Evolutionary conservation across 2,329 filamentous ascomycete species (phyloP).

Genomic region (Aspergillus sp.): DNA sequence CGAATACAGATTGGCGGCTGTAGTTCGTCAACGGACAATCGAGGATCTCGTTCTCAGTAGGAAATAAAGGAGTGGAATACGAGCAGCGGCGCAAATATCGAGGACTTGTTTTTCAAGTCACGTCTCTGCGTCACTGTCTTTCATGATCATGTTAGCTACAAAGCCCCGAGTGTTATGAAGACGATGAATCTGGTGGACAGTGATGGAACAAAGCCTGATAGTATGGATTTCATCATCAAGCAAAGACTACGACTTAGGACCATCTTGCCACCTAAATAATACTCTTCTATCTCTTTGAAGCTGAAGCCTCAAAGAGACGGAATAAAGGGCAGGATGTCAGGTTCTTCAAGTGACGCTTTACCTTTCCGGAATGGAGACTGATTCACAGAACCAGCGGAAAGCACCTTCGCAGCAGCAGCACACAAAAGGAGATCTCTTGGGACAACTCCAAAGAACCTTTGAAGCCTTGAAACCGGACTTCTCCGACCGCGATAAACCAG

Average conservation of each 20-base stretch:
- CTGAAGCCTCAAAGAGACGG: slow-evolving; percentile 15
- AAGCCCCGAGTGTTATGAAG: slow-evolving; percentile 18
- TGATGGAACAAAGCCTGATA: slow-evolving; percentile 11
- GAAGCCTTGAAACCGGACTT: slow-evolving; percentile 31
- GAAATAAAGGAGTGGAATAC: slow-evolving; percentile 19
- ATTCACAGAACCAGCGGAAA: slow-evolving; percentile 21
- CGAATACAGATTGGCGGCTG: slow-evolving; percentile 67
- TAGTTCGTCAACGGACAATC: slow-evolving; percentile 22
- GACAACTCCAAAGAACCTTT: slow-evolving; percentile 22
- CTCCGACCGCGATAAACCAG: slow-evolving; percentile 41
- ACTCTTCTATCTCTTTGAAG: slow-evolving; percentile 9
- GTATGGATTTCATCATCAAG: slow-evolving; percentile 4
- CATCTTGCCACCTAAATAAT: slow-evolving; percentile 11
- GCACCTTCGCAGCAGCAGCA: slow-evolving; percentile 19
- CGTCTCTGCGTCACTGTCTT: slow-evolving; percentile 33
- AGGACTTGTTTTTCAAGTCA: slow-evolving; percentile 19
- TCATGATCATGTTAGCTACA: slow-evolving; percentile 34
- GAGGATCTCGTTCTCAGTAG: slow-evolving; percentile 4
- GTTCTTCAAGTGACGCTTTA: slow-evolving; percentile 34
- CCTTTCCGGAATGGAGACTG: slow-evolving; percentile 29
- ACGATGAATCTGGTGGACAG: slow-evolving; percentile 11
- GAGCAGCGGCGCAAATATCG: slow-evolving; percentile 25
- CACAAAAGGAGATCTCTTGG: slow-evolving; percentile 2
- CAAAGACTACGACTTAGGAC: slow-evolving; percentile 16
- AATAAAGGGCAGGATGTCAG: slow-evolving; percentile 13